These are phyloP conservation scores for Trichoderma erinaceum DNA, from an alignment of 495 filamentous ascomycete species.

Conservation along the genomic window DNA sequence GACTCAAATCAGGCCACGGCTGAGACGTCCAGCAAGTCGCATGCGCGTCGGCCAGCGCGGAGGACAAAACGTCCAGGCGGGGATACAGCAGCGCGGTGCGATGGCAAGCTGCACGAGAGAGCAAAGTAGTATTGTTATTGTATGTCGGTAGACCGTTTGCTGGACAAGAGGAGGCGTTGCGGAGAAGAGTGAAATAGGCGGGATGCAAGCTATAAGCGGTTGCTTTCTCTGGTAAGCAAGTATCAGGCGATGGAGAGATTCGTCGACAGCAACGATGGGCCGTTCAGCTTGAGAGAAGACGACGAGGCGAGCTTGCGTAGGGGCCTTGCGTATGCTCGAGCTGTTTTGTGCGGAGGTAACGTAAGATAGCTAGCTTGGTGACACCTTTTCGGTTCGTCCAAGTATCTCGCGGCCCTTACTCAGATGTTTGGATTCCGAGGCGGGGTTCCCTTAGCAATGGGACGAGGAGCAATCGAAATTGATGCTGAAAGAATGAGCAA, in stretches of 20 bases:
- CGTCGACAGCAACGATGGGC: neutral
- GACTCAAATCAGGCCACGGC: neutral
- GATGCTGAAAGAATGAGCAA: neutral
- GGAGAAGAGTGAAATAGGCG: neutral
- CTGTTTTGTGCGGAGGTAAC: conserved; percentile 8
- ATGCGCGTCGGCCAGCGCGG: conserved; percentile 17
- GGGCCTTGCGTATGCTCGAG: conserved; percentile 3
- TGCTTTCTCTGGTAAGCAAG: neutral
- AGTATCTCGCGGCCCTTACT: neutral
- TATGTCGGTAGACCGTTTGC: neutral
- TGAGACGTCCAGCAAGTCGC: conserved; percentile 10
- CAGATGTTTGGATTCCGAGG: neutral
- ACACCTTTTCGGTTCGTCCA: neutral
- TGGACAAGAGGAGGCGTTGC: neutral
- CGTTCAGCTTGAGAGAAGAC: neutral
- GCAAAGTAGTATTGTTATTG: neutral
- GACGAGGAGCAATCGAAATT: neutral
- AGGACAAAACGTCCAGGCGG: conserved; percentile 14
- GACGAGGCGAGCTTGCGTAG: conserved; percentile 6
- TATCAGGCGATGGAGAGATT: neutral
- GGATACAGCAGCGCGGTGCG: neutral
- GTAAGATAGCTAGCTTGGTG: conserved; percentile 4
- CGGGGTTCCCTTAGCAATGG: neutral
- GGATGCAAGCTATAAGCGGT: neutral
- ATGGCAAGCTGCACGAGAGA: conserved; percentile 7